phyloP scores from a whole-genome alignment of 306 rosid species.

The Vigna radiata region DNA sequence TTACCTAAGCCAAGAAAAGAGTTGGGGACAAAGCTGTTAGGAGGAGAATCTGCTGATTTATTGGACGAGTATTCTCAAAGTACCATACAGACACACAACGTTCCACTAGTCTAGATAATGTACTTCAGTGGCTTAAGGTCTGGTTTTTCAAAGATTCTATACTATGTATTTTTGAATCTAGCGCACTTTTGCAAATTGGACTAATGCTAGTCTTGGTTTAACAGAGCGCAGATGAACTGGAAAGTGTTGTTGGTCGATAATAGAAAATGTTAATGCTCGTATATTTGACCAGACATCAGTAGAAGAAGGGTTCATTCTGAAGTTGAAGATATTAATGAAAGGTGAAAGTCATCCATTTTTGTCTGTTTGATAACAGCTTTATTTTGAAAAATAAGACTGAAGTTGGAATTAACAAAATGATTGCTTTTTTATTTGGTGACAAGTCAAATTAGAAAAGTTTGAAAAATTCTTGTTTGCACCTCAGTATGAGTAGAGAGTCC shows the following conservation, averaged over 20 bases:
- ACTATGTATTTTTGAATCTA: not conserved
- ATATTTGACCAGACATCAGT: conserved; percentile 43
- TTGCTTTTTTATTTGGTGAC: conserved; percentile 29
- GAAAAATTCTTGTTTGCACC: conserved; percentile 35
- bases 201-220: conserved; percentile 7
- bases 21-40: conserved; percentile 59
- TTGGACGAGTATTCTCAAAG: conserved; percentile 28
- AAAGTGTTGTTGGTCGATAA: conserved; percentile 79
- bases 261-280: conserved; percentile 71
- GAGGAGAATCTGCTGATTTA: conserved; percentile 43
- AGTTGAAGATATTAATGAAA: conserved; percentile 47
- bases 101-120: not conserved
- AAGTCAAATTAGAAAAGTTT: conserved; percentile 42
- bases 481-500: not conserved
- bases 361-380: not conserved
- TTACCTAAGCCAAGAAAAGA: conserved; percentile 81
- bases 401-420: not conserved
- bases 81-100: not conserved
- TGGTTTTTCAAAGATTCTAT: not conserved
- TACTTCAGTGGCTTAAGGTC: not conserved
- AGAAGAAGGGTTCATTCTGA: conserved; percentile 32
- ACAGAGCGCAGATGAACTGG: conserved; percentile 79
- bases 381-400: not conserved
- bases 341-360: conserved; percentile 26
- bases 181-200: not conserved